phyloP scores from a whole-genome alignment of 768 basidiomycete genomes.

The Hydnomerulius pinastri region DNA sequence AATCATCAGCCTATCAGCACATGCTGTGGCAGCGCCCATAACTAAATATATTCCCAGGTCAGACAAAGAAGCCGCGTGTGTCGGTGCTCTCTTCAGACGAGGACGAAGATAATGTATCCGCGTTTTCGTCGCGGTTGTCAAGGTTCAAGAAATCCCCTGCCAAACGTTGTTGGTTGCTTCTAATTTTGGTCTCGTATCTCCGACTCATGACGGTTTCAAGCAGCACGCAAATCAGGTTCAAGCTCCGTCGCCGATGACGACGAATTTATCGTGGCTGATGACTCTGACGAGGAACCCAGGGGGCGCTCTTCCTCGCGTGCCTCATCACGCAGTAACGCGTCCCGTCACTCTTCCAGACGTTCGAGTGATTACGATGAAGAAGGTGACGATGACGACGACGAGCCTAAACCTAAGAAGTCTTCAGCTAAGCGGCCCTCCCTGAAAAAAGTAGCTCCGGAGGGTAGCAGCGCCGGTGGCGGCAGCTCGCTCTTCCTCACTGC shows the following conservation, averaged over 20 bases:
- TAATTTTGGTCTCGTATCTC: neutral
- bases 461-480: conserved; percentile 30
- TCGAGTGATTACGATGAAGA: conserved; percentile 40
- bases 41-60: conserved; percentile 33
- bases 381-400: conserved; percentile 41
- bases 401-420: conserved; percentile 38
- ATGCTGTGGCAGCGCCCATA: neutral
- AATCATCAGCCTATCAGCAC: neutral
- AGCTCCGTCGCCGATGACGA: conserved; percentile 59
- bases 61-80: conserved; percentile 63
- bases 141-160: conserved; percentile 65
- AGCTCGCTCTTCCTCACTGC: conserved; percentile 69
- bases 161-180: conserved; percentile 47
- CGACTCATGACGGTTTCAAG: neutral
- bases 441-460: conserved; percentile 30
- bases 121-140: conserved; percentile 61
- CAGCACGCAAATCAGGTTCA: conserved; percentile 43
- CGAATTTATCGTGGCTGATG: conserved; percentile 71
- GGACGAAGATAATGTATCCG: conserved; percentile 40
- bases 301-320: conserved; percentile 52
- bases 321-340: conserved; percentile 41
- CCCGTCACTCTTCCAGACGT: conserved; percentile 37
- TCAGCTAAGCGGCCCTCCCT: conserved; percentile 36
- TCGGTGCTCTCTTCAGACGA: conserved; percentile 52
- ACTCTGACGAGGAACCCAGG: conserved; percentile 57